Conservation (phyloP, 2,329 filamentous ascomycete species). For the Chaetomiaceae sp. region DNA sequence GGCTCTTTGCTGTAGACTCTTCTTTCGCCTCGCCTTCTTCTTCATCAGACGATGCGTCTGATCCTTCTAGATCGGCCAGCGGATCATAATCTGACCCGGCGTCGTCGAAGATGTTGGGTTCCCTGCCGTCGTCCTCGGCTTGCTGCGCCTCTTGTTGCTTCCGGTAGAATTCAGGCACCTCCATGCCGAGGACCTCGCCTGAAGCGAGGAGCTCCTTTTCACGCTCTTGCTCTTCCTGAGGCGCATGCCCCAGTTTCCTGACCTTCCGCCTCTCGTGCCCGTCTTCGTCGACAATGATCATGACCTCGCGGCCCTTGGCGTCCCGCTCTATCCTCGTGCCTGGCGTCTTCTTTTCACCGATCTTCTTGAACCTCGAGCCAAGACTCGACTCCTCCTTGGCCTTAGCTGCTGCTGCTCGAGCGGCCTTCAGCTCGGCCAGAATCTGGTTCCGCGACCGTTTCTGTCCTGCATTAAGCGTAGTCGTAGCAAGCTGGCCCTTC, state of each 20-base stretch:
- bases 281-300: slow-evolving; percentile 61
- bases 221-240: slow-evolving; percentile 29
- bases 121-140: slow-evolving; percentile 46
- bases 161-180: slow-evolving; percentile 54
- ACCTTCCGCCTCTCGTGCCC: slow-evolving; percentile 61
- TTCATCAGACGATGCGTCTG: slow-evolving; percentile 38
- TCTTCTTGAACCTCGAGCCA: slow-evolving; percentile 58
- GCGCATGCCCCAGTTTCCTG: slow-evolving; percentile 43
- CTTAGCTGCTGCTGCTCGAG: slow-evolving; percentile 55
- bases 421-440: slow-evolving; percentile 59
- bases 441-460: slow-evolving; percentile 62
- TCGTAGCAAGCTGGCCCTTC: slow-evolving; percentile 52
- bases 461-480: slow-evolving; percentile 46
- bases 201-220: slow-evolving; percentile 42
- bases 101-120: slow-evolving; percentile 61
- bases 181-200: slow-evolving; percentile 58
- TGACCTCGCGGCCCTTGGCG: slow-evolving; percentile 54
- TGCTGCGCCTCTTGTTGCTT: slow-evolving; percentile 34
- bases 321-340: slow-evolving; percentile 56
- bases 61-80: slow-evolving; percentile 51
- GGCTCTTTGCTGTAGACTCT: slow-evolving; percentile 18
- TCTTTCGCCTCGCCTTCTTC: slow-evolving; percentile 20
- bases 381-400: slow-evolving; percentile 45
- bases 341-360: slow-evolving; percentile 48
- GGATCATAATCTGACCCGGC: slow-evolving; percentile 63